Base-by-base conservation (phyloP, 768 basidiomycete species). In the Collybia nuda region DNA sequence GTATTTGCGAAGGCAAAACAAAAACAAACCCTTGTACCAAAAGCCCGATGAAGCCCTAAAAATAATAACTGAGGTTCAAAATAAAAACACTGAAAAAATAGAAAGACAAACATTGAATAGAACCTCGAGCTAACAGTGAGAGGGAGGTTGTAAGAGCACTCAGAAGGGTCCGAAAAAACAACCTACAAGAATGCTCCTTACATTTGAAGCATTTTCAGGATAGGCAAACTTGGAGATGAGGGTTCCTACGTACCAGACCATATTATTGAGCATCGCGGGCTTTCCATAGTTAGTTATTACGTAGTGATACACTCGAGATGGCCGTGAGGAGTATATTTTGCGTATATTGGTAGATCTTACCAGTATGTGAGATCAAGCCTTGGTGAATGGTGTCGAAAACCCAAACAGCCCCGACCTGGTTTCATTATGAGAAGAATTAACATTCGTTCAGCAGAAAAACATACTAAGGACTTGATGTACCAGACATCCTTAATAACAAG, bases 351-450 rank as follows among this genome's bases (percentile, higher is more conserved):
- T 47, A 42, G 9, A 28, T 12, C 71, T 56, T 40, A 71, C 82
- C 70, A 5, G 75, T 73, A 56, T 85, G 81, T 3, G 79, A 77
- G 28, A 84, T 79, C 15, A 84, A 57, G 17, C 63, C 67, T 60
- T 84, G 82, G 53, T 83, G 80, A 3, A 73, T 56, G 5, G 72
- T 79, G 54, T 84, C 83, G 48, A 78, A 77, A 2, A 68, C 12
- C 68, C 81, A 75, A 18, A 78, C 73, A 19, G 62, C 58, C n/a
- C 59, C 70, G 14, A 84, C 83, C 78, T 80, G 40, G 12, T 17
- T 18, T 43, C 21, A 52, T 46, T 40, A 37, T 28, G 3, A 46
- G 47, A 15, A 29, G 17, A 26, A 37, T 17, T 6, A 42, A n/a
- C 35, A 4, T 5, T 41, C 21, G 9, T 24, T 42, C 18, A 29